Evolutionary conservation across 495 filamentous ascomycete genomes (phyloP).

Genomic region (Penicillium paxilli): DNA sequence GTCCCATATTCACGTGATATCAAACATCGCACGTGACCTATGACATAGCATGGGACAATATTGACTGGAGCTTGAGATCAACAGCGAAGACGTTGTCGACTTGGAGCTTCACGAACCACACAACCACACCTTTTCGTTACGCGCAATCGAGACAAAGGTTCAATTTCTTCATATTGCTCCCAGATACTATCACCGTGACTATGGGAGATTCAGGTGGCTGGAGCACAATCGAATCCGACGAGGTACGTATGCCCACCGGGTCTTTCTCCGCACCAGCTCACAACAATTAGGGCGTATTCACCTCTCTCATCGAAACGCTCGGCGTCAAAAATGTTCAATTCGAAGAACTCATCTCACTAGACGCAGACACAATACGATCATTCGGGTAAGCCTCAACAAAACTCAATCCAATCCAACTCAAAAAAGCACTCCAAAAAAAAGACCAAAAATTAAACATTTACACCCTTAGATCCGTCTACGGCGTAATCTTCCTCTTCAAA

Average conservation of each 20-base stretch:
- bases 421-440: slow-evolving; percentile 12
- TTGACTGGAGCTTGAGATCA: slow-evolving; percentile 6
- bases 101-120: slow-evolving; percentile 5
- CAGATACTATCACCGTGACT: neutral
- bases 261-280: slow-evolving; percentile 9
- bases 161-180: no score
- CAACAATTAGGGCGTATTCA: slow-evolving; percentile 82
- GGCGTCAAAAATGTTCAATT: slow-evolving; percentile 94
- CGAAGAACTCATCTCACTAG: slow-evolving; percentile 91
- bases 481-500: slow-evolving; percentile 99
- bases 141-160: no score
- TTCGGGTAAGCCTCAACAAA: slow-evolving; percentile 44
- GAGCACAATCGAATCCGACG: slow-evolving; percentile 90
- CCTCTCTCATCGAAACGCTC: slow-evolving; percentile 85
- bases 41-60: slow-evolving; percentile 13
- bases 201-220: slow-evolving; percentile 58
- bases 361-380: slow-evolving; percentile 74
- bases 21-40: slow-evolving; percentile 14
- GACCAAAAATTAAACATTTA: no score
- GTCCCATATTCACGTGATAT: slow-evolving; percentile 1
- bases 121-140: slow-evolving; percentile 4
- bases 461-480: slow-evolving; percentile 75
- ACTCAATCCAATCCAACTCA: slow-evolving; percentile 5
- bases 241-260: slow-evolving; percentile 55
- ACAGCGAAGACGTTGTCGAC: slow-evolving; percentile 1